Base-by-base conservation (phyloP, 345 rosid species). In the Lepidium didymum region DNA sequence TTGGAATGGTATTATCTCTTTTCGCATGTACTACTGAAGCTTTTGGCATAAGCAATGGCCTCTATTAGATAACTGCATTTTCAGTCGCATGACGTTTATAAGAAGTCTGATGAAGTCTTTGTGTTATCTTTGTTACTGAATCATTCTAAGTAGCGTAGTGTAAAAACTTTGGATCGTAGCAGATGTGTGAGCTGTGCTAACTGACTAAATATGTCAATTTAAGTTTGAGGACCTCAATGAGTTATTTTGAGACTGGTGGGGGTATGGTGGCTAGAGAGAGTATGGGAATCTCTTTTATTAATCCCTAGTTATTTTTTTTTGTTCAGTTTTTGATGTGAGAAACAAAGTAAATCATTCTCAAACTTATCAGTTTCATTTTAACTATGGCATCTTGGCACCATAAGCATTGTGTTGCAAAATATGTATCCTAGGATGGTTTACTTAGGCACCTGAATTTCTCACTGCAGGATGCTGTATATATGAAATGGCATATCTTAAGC, bases 391-490 rank as follows among this genome's bases (percentile, higher is more conserved):
- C 10, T 41, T 19, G 47, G 16, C 31, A 19, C 45, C 18, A 56
- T 14, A 14, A 16, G 27, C 10, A 15, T 8, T 55, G 8, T 46
- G 40, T 23, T 33, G 43, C 49, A n/a, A 62, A 15, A 15, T 34
- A 31, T 45, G 55, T 31, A 44, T 46, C 56, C 18, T 44, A 44
- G 8, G 44, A 46, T 62, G 11, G 6, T 43, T 34, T 31, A 62
- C 66, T 61, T 15, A 1, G 54, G 13, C 16, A 33, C 33, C 33
- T 34, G 19, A 45, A 10, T 54, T 38, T 76, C 43, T 43, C 72
- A 31, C 77, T 78, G 71, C 88, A 91, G 97, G 97, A 64, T 91
- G 97, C 81, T 91, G 97, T 77, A 81, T 88, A 68, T 88, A 88
- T 77, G 97, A 91, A 83, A 91, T 91, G 93, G 70, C 91, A 62